These are phyloP conservation scores for Boletus bicolor DNA, from an alignment of 768 basidiomycete species.

Conservation along the genomic window DNA sequence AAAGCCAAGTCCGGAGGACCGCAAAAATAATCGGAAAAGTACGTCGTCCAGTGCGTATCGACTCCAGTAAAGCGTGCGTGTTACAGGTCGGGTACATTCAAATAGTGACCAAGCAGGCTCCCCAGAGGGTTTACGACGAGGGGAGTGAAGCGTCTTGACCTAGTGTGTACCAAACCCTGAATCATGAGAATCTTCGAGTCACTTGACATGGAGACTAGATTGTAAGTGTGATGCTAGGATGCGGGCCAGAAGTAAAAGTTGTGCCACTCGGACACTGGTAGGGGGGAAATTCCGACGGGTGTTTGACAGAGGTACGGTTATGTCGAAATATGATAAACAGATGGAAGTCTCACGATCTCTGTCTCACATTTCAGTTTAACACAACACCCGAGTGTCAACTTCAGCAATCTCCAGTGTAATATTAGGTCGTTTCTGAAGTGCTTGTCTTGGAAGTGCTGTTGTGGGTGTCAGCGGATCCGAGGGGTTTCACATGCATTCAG, in stretches of 20 bases:
- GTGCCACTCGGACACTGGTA: slow-evolving; percentile 9
- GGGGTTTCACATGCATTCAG: background rate
- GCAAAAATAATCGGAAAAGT: slow-evolving; percentile 1
- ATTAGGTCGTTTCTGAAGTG: background rate
- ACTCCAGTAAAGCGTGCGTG: background rate
- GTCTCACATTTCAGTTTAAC: slow-evolving; percentile 1
- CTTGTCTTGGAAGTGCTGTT: background rate
- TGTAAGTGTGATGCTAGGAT: slow-evolving; percentile 3
- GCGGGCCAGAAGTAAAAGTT: background rate
- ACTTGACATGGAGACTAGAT: background rate
- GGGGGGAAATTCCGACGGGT: slow-evolving; percentile 3
- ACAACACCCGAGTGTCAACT: background rate
- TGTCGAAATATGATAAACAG: slow-evolving; percentile 11
- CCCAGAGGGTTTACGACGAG: background rate
- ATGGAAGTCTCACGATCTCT: slow-evolving; percentile 17
- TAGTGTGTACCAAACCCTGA: background rate
- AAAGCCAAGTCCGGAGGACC: slow-evolving; percentile 5
- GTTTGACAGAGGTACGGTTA: slow-evolving; percentile 21
- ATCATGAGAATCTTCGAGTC: background rate
- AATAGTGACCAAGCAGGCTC: background rate
- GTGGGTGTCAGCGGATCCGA: background rate
- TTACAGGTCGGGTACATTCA: background rate
- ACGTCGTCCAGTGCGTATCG: slow-evolving; percentile 3
- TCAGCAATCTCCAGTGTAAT: background rate
- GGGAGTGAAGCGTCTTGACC: background rate